phyloP scores from a whole-genome alignment of 2,329 filamentous ascomycete species.

The Neofusicoccum ribis region DNA sequence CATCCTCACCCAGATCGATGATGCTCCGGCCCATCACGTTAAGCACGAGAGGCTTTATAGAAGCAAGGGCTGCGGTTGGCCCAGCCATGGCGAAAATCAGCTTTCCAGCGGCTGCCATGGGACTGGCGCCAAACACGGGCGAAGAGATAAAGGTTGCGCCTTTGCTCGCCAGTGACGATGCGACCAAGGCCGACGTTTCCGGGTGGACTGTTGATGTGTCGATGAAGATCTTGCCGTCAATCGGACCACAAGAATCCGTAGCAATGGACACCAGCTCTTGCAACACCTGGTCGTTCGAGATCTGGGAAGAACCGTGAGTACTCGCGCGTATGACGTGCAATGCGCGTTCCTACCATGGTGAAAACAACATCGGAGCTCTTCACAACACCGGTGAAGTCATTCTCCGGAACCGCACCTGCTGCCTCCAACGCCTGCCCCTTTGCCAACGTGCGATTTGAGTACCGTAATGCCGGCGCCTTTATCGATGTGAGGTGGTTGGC shows the following conservation, averaged over 20 bases:
- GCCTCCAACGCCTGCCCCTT: background rate
- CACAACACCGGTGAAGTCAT: background rate
- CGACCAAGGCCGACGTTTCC: background rate
- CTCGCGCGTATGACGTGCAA: no score
- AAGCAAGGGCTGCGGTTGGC: background rate
- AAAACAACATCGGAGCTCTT: background rate
- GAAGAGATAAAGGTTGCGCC: background rate
- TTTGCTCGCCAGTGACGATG: background rate
- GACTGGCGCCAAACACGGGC: background rate
- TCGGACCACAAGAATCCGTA: background rate
- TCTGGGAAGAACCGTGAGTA: background rate
- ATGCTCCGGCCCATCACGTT: background rate
- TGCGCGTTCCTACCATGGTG: background rate
- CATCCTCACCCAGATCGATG: background rate
- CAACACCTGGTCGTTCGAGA: background rate
- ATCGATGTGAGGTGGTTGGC: background rate
- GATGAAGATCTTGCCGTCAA: background rate
- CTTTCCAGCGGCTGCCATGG: background rate
- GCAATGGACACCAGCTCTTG: background rate
- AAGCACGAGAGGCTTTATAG: background rate
- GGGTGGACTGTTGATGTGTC: background rate
- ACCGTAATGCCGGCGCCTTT: background rate
- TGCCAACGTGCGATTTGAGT: background rate
- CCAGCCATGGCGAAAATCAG: background rate
- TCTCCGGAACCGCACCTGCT: background rate